phyloP scores from a whole-genome alignment of 805 yeast species.

The Komagataella ulmi region DNA sequence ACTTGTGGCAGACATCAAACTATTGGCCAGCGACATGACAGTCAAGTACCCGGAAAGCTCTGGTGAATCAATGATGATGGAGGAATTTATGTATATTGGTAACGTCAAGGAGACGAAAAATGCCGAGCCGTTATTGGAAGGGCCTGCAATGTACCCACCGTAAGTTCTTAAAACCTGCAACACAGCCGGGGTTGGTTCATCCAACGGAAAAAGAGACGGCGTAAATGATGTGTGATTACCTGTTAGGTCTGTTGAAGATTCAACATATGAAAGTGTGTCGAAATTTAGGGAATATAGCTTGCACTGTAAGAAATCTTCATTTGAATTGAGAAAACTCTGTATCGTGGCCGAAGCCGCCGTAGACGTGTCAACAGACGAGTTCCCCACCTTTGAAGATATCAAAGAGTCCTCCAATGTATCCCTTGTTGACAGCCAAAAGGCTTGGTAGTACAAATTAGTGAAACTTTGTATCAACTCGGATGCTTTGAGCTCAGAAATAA shows the following conservation, averaged over 20 bases:
- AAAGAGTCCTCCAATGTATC: conserved; percentile 50
- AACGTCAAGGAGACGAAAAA: conserved; percentile 64
- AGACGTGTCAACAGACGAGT: conserved; percentile 39
- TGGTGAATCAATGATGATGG: conserved; percentile 46
- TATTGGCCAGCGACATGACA: conserved; percentile 34
- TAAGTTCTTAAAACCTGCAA: conserved; percentile 28
- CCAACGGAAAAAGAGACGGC: conserved; percentile 35
- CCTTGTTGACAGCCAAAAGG: conserved; percentile 47
- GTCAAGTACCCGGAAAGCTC: conserved; percentile 62
- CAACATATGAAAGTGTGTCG: conserved; percentile 28
- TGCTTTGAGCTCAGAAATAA: conserved; percentile 71
- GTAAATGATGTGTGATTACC: conserved; percentile 16
- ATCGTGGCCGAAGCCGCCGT: conserved; percentile 29
- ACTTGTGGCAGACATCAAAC: conserved; percentile 24
- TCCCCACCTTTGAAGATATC: conserved; percentile 58
- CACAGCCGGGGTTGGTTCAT: conserved; percentile 23
- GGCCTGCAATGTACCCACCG: conserved; percentile 53
- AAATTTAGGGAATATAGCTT: conserved; percentile 53
- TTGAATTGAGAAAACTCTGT: conserved; percentile 50
- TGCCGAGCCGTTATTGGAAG: conserved; percentile 31
- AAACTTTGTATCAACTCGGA: conserved; percentile 65
- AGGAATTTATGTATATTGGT: conserved; percentile 63
- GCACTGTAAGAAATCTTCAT: conserved; percentile 50
- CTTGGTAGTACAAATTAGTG: conserved; percentile 52
- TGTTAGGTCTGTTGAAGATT: conserved; percentile 15